Evolutionary conservation across 2,329 filamentous ascomycete species (phyloP).

Genomic region (Elsinoe fawcettii): DNA sequence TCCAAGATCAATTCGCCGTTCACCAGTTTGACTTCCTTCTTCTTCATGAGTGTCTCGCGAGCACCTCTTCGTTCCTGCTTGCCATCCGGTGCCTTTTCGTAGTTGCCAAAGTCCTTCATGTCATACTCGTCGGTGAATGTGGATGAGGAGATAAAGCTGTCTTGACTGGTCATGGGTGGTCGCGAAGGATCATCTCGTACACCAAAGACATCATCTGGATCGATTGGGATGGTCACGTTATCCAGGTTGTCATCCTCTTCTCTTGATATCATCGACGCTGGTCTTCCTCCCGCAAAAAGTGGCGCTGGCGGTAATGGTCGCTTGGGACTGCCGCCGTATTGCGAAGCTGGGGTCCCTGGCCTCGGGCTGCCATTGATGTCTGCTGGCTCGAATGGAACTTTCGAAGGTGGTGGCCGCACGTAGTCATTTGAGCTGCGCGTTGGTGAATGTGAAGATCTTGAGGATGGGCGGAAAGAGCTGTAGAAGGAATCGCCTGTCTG

Average conservation of each 20-base stretch:
- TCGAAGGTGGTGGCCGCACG: conserved; percentile 61
- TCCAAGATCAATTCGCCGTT: conserved; percentile 96
- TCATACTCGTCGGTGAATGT: conserved; percentile 52
- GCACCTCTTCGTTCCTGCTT: conserved; percentile 83
- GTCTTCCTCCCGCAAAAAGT: conserved; percentile 58
- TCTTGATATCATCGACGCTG: conserved; percentile 35
- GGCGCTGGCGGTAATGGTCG: conserved; percentile 83
- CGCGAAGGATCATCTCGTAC: conserved; percentile 58
- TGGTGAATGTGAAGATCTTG: conserved; percentile 50
- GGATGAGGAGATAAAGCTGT: conserved; percentile 55
- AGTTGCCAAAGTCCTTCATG: conserved; percentile 56
- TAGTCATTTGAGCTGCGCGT: conserved; percentile 54
- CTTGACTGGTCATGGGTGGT: conserved; percentile 53
- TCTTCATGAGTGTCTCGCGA: conserved; percentile 76
- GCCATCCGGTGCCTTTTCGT: conserved; percentile 78
- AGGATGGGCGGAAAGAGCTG: conserved; percentile 49
- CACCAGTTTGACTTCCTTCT: conserved; percentile 90
- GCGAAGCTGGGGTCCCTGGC: conserved; percentile 81
- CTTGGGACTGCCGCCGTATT: conserved; percentile 80
- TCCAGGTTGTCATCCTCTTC: conserved; percentile 41
- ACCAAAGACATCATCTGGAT: conserved; percentile 33
- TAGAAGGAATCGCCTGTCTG: conserved; percentile 57
- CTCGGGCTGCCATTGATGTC: conserved; percentile 85
- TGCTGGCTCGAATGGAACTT: conserved; percentile 70
- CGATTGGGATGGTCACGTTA: conserved; percentile 63